Conservation (phyloP, 2,329 filamentous ascomycete genomes). For the Botrytis elliptica region DNA sequence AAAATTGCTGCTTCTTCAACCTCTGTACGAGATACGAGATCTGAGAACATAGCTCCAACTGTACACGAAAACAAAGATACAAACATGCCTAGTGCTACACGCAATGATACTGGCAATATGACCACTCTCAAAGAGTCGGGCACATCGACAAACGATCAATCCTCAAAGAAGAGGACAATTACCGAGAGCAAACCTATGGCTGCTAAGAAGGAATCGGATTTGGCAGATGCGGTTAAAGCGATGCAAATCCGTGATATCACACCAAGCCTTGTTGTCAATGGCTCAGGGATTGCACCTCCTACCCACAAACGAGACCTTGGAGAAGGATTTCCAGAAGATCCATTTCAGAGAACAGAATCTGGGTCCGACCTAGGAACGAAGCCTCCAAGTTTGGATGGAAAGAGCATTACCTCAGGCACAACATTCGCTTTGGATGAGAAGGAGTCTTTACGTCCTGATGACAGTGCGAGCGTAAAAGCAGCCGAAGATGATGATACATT, state of each 20-base stretch:
- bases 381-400: constrained; percentile 85
- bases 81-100: constrained; percentile 22
- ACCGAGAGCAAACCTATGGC: constrained; percentile 5
- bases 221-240: constrained; percentile 38
- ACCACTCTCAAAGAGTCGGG: constrained; percentile 29
- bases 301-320: constrained; percentile 31
- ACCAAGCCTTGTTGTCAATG: constrained; percentile 41
- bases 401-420: constrained; percentile 89
- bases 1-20: constrained; percentile 34
- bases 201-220: constrained; percentile 30
- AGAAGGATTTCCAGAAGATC: constrained; percentile 37
- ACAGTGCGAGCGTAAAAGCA: constrained; percentile 88
- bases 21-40: constrained; percentile 36
- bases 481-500: constrained; percentile 88
- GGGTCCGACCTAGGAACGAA: constrained; percentile 70
- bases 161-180: constrained; percentile 1
- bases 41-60: constrained; percentile 31
- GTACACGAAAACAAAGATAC: constrained; percentile 20
- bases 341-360: constrained; percentile 53
- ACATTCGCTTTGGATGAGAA: constrained; percentile 98
- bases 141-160: constrained; percentile 23
- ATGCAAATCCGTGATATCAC: constrained; percentile 35
- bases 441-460: constrained; percentile 89
- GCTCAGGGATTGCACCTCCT: constrained; percentile 32
- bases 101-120: constrained; percentile 17